phyloP scores from a whole-genome alignment of 1,284 basidiomycete genomes.

The Ceratobasidium sp. region DNA sequence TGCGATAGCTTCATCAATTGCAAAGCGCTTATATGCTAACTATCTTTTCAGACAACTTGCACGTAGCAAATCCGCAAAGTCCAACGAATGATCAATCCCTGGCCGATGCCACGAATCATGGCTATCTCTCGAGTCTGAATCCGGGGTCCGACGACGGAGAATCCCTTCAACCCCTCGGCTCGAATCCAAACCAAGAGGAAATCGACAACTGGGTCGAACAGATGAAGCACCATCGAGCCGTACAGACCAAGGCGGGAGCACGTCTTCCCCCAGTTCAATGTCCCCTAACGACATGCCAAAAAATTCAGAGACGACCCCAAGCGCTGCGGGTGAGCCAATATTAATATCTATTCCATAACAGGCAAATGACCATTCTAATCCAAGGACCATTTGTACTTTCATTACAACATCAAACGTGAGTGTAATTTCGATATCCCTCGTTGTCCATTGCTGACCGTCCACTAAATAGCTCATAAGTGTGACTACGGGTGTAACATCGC shows the following conservation, averaged over 20 bases:
- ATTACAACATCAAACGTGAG: conserved; percentile 34
- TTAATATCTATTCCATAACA: neutral
- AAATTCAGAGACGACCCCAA: conserved; percentile 30
- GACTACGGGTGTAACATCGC: conserved; percentile 16
- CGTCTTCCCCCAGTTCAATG: conserved; percentile 18
- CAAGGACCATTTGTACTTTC: conserved; percentile 32
- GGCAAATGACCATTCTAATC: neutral
- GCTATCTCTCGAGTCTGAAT: neutral
- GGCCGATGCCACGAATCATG: too few relatives aligned
- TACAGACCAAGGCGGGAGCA: conserved; percentile 1
- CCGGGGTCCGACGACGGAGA: conserved; percentile 1
- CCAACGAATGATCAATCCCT: neutral
- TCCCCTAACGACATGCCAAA: conserved; percentile 8
- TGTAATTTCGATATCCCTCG: neutral
- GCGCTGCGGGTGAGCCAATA: conserved; percentile 12
- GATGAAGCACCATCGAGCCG: conserved; percentile 6
- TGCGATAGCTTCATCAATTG: neutral
- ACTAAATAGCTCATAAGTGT: conserved; percentile 14
- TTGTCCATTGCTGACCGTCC: neutral
- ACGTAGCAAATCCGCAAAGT: neutral
- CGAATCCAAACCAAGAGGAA: neutral
- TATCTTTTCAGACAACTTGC: neutral
- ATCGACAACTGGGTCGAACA: conserved; percentile 21
- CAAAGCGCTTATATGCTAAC: neutral
- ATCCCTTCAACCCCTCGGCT: conserved; percentile 18